Percentiles rank a stretch among this genome's conserved stretches.
Conservation (phyloP, 176 grass and related monocot genomes). For the Phyllostachys edulis region DNA sequence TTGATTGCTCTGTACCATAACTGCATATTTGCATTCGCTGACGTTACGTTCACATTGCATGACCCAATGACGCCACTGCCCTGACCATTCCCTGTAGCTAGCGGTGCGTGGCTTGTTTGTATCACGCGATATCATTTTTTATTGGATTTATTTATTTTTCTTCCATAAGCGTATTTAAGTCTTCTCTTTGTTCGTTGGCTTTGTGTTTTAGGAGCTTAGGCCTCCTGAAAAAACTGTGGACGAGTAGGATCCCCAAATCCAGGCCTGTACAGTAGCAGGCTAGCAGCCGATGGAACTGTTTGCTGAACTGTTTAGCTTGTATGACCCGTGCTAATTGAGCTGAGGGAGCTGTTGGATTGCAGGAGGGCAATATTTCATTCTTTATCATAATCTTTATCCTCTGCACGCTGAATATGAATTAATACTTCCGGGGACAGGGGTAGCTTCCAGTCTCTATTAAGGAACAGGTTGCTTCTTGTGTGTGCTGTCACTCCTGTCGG, state of each 20-base stretch:
- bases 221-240: not conserved
- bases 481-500: no score
- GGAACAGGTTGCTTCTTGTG: no score
- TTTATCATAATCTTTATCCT: not conserved
- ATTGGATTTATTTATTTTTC: not conserved
- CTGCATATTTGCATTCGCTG: not conserved
- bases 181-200: not conserved
- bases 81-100: conserved; percentile 23
- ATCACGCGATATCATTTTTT: conserved; percentile 29
- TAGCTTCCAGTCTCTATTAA: no score
- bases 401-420: no score
- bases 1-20: not conserved
- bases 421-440: no score
- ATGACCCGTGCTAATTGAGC: not conserved
- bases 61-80: conserved; percentile 22
- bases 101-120: not conserved
- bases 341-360: not conserved
- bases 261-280: no score
- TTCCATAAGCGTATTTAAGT: not conserved
- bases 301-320: no score
- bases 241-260: not conserved
- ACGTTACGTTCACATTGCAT: not conserved
- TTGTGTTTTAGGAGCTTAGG: not conserved
- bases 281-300: no score
- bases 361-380: not conserved